Evolutionary conservation across 1,284 basidiomycete genomes (phyloP).

Genomic region (Takashimella koratensis): DNA sequence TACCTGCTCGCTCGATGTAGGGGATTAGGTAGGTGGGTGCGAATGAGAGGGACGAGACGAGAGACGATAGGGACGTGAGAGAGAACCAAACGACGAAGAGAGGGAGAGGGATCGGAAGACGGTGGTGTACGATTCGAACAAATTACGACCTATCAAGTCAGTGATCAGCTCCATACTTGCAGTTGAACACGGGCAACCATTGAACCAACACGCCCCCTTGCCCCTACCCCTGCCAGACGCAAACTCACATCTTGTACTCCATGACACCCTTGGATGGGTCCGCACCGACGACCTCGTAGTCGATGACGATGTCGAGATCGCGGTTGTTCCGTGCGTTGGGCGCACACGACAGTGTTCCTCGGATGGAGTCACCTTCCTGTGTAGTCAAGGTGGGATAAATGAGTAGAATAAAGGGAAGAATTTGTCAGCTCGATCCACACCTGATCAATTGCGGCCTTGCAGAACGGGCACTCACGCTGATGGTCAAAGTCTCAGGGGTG

Average conservation of each 20-base stretch:
- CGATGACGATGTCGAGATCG: conserved; percentile 82
- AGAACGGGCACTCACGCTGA: conserved; percentile 46
- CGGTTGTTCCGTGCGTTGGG: conserved; percentile 89
- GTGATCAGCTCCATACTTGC: conserved; percentile 33
- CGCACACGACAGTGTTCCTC: conserved; percentile 67
- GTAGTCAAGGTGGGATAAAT: not conserved
- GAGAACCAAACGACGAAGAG: not conserved
- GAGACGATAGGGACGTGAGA: not conserved
- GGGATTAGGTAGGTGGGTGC: not conserved
- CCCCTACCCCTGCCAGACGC: no score
- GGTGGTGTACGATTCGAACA: not conserved
- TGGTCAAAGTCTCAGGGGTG: conserved; percentile 65
- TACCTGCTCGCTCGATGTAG: not conserved
- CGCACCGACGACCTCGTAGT: conserved; percentile 59
- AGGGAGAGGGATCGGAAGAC: not conserved
- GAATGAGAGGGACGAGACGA: no score
- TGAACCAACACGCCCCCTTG: no score
- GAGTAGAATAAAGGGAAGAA: not conserved
- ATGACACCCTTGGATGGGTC: conserved; percentile 43
- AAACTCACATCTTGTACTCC: conserved; percentile 53
- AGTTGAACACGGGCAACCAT: no score
- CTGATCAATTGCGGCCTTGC: no score
- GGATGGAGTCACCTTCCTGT: conserved; percentile 64
- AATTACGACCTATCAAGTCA: conserved; percentile 39
- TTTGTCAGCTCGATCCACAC: not conserved